Base-by-base conservation (phyloP, 371 early-diverging fungal species). In the Lichtheimia hyalospora region DNA sequence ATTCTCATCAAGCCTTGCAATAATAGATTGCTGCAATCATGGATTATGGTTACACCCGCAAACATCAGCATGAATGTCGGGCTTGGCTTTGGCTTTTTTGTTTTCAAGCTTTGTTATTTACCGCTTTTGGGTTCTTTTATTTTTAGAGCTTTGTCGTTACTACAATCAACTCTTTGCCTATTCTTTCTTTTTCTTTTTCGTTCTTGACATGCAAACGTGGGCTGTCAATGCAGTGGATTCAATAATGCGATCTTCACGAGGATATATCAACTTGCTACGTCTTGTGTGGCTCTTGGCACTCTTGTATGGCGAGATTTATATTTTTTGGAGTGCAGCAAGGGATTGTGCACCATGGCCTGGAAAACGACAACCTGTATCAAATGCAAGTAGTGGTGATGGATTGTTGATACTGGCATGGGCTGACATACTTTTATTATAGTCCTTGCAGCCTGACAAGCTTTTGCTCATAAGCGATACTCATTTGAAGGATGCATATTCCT, bases 381-480 rank as follows among this genome's bases (percentile, higher is more conserved):
- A 10, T 16, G n/a, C 16, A 46, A 21, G 18, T n/a, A n/a, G 46
- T 3, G 18, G 5, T 16, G 46, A 16, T 8, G 16, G n/a, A 16
- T 8, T 8, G 46, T 8, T 8, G 10, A 49, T 23, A 49, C 3
- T 12, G 16, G 6, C 21, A 46, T 16, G n/a, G n/a, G 7, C 16
- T 46, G 3, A 16, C 7, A 18, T 46, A 10, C 21, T 46, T 16
- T 46, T 5, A 18, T 16, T 46, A 6, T 46, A n/a, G 46, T 8
- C 21, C 3, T 25, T 44, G 48, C 12, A 21, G 2, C 27, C 28
- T 18, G 49, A 63, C 14, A 24, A 40, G 15, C 21, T 63, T 10
- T 18, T 80, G 3, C 62, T 96, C 8, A 70, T 96, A 24, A 92
- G 90, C 3, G 97, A 96, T 63, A 96, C 97, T 16, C 97, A 96